Evolutionary conservation across 2,329 filamentous ascomycete species (phyloP), one percentile per base, ranked within the genome.

Genomic region (Botrytis hyacinthi): DNA sequence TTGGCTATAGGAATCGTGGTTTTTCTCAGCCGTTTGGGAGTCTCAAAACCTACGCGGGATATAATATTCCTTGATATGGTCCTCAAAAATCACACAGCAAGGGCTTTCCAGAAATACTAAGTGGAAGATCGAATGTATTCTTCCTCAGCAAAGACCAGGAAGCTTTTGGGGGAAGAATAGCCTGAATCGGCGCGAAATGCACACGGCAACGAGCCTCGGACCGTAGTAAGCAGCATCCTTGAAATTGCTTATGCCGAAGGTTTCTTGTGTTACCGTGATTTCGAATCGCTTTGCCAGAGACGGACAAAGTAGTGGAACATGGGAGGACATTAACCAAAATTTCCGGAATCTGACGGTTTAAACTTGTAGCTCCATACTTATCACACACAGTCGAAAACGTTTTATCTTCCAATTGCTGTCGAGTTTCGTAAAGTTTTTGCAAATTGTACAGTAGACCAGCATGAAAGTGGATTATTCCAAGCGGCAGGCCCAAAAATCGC

Each of bases 251-350:
- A 37, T 46, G 32, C 37, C 68, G 68, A 70, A 16, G 35, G 35
- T 67, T 68, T 35, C 66, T 51, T 37, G 69, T 65, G 69, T 29
- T 46, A 40, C 68, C 40, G 40, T 46, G 54, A 62, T 51, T 67
- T 67, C 20, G 16, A n/a, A 37, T 40, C 20, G 40, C 48, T 65
- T 59, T 63, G 48, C 32, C 26, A 65, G 26, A 32, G 62, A 59
- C 37, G 54, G 26, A 63, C 35, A 26, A 71, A 71, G 69, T 29
- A 18, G 69, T 71, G 69, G 44, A 65, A 71, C 69, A 62, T 71
- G 54, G 69, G 69, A 48, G 59, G 69, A 48, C 32, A 65, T 46
- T 51, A 48, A 46, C 57, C 35, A 65, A 63, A 68, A 57, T 20
- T 22, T 44, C 66, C 66, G 48, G 66, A 37, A 62, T 62, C 68